Conservation (phyloP, 495 filamentous ascomycete genomes). For the Eremomyces bilateralis region DNA sequence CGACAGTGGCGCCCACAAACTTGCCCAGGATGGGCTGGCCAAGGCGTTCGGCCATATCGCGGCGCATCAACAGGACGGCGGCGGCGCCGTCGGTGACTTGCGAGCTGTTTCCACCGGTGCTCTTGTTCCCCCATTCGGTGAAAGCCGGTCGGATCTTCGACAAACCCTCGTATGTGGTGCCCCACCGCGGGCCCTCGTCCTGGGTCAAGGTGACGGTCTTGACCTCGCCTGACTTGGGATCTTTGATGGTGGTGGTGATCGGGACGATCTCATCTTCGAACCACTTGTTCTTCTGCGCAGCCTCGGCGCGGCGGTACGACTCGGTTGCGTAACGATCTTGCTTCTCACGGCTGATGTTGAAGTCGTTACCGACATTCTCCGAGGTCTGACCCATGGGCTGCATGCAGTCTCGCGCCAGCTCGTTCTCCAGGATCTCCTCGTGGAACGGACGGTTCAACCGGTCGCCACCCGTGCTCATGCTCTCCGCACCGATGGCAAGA, state of each 20-base stretch:
- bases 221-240: constrained; percentile 55
- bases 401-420: constrained; percentile 69
- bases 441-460: constrained; percentile 51
- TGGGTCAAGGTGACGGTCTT: constrained; percentile 54
- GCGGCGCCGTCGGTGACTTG: constrained; percentile 95
- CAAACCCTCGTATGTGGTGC: constrained; percentile 66
- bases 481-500: constrained; percentile 70
- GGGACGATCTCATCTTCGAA: constrained; percentile 91
- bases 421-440: constrained; percentile 47
- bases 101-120: constrained; percentile 84
- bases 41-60: constrained; percentile 66
- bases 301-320: constrained; percentile 68
- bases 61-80: constrained; percentile 80
- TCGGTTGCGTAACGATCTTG: constrained; percentile 78
- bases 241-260: constrained; percentile 59
- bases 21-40: constrained; percentile 87
- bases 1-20: constrained; percentile 78
- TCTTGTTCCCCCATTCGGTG: constrained; percentile 65
- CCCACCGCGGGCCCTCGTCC: constrained; percentile 77
- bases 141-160: constrained; percentile 82
- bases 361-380: constrained; percentile 89
- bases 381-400: constrained; percentile 95
- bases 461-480: constrained; percentile 57
- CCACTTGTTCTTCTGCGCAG: constrained; percentile 77
- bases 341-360: constrained; percentile 52